Evolutionary conservation across 139 green algal species (phyloP), one percentile per base, ranked within the genome.

Genomic region (Protoeuglena noctilucae): DNA sequence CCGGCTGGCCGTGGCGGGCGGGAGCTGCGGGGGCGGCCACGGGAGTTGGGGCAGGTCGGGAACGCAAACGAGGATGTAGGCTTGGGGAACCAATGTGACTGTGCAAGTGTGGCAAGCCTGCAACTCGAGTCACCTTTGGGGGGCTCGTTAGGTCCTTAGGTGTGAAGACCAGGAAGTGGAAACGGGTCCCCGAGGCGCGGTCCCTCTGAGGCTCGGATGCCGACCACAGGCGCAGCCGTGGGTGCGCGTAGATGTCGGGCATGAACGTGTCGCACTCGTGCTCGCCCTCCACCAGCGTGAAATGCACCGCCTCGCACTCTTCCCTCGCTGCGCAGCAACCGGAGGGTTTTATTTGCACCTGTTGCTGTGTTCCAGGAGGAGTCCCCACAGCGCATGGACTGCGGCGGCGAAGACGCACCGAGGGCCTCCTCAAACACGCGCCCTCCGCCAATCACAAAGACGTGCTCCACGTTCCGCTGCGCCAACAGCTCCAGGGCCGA

Each of bases 361-460:
- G n/a, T n/a, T n/a, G n/a, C n/a, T n/a, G n/a, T n/a, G n/a, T n/a
- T n/a, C n/a, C n/a, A n/a, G n/a, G n/a, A n/a, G n/a, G n/a, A n/a
- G n/a, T n/a, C n/a, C n/a, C n/a, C n/a, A n/a, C n/a, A n/a, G n/a
- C n/a, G n/a, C n/a, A n/a, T n/a, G n/a, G n/a, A n/a, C n/a, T n/a
- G n/a, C n/a, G n/a, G n/a, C n/a, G 12, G 34, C 34, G 34, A 43
- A 7, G 34, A 12, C 9, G 7, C 9, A 12, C 34, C 9, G 34
- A 43, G 7, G 9, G 47, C 23, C 6, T 56, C n/a, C 51, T 56
- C n/a, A n/a, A 46, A 73, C 18, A 95, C 74, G 62, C 94, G 69
- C 3, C 80, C 91, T 16, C 92, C 92, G 21, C 92, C 92, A 61
- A 99, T 96, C 19, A 99, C 84, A 62, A 96, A 99, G 3, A 88